Base-by-base conservation (phyloP, 108 stramenopile genomes). In the Chaetoceros tenuissimus region DNA sequence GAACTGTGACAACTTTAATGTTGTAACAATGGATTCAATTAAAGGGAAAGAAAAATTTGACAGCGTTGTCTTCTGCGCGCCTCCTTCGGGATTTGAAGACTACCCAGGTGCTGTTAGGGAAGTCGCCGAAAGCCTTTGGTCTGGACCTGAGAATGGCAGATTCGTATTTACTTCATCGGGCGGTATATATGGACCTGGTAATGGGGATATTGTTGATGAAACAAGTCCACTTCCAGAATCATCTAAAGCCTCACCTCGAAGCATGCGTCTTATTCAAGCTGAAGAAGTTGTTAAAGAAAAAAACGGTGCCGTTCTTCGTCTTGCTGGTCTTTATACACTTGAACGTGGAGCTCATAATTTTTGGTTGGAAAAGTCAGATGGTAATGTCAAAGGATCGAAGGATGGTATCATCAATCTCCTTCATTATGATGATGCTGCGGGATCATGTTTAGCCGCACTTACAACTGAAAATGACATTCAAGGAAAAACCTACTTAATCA, bases 371-470 rank as follows among this genome's bases (percentile, higher is more conserved):
- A 74, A 50, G 31, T 67, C 63, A 5, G 68, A 68, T 17, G 82
- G 77, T 34, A 67, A 68, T 40, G 78, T 87, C 5, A 50, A 67
- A 13, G 85, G 92, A n/a, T 54, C 83, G 24, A 59, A 71, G 7
- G 92, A 93, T 69, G 85, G 87, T 3, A 74, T 93, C 25, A 74
- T 93, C 51, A 93, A 93, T 63, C 57, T 85, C 27, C 58, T 93
- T n/a, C 85, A 93, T 66, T 93, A 93, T 53, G 92, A 93, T 31
- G 92, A 93, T 70, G 92, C 92, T 3, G 92, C 92, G 0, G 53
- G 66, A 8, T 67, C 84, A 24, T 80, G 74, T 31, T 43, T 89
- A 22, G 79, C 87, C 17, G 92, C 85, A 0, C 29, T 93, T 17
- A 59, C 57, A 28, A 67, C 65, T 10, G 79, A 69, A 44, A 64